Conservation (phyloP, 1,139 yeast species). For the Candida tetrigidarum region DNA sequence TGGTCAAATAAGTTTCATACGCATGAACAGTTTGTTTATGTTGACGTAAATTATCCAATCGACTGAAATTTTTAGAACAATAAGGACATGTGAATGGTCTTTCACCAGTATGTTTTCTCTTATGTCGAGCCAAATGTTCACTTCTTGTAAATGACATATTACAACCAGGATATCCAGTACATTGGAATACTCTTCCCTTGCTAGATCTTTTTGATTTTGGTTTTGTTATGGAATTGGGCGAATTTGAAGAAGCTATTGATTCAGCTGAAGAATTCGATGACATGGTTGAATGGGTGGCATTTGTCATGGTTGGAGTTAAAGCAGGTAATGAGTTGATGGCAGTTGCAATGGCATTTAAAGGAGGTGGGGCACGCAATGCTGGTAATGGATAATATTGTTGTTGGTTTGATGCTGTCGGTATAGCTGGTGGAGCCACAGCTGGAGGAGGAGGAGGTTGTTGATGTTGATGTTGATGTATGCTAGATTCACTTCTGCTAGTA, state of each 20-base stretch:
- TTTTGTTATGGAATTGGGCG: conserved; percentile 16
- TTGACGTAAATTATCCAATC: conserved; percentile 88
- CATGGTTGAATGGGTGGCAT: conserved; percentile 15
- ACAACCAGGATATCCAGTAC: conserved; percentile 88
- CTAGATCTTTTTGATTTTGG: conserved; percentile 40
- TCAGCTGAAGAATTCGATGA: conserved; percentile 13
- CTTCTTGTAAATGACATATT: conserved; percentile 86
- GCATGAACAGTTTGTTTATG: conserved; percentile 95
- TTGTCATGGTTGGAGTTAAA: conserved; percentile 14
- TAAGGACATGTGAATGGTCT: conserved; percentile 88
- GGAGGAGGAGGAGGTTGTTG: no score
- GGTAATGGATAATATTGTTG: conserved; percentile 14
- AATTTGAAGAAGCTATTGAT: conserved; percentile 11
- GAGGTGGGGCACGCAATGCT: conserved; percentile 15
- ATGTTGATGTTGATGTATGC: no score
- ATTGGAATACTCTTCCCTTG: conserved; percentile 75
- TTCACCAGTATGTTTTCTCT: conserved; percentile 94
- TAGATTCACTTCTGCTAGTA: neutral
- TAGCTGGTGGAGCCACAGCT: conserved; percentile 8
- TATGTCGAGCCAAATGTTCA: conserved; percentile 92
- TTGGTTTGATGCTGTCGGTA: conserved; percentile 1
- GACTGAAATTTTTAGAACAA: conserved; percentile 79
- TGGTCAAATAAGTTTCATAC: conserved; percentile 53
- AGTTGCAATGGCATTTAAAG: conserved; percentile 7
- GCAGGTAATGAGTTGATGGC: conserved; percentile 10